Evolutionary conservation across 192 early-diverging fungal genomes (phyloP).

Genomic region (Coemansia sp.): DNA sequence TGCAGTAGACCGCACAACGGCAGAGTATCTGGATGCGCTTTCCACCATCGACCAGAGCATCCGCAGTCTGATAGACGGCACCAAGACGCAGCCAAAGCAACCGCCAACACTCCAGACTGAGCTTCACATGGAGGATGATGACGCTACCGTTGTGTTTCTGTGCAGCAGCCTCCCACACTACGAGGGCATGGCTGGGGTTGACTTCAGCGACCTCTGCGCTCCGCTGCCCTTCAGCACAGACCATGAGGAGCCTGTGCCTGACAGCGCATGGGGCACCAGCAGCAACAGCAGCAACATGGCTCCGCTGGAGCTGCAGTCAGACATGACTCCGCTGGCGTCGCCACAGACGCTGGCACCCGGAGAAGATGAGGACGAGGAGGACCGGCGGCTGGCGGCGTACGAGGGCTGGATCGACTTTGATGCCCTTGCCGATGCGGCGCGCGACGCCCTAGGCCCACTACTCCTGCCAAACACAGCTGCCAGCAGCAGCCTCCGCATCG

Average conservation of each 20-base stretch:
- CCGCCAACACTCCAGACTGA: not conserved
- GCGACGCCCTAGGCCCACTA: not conserved
- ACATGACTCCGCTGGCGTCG: constrained; percentile 10
- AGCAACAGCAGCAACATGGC: too few species aligned
- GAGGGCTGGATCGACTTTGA: constrained; percentile 47
- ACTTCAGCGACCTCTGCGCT: constrained; percentile 23
- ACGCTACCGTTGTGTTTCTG: constrained; percentile 41
- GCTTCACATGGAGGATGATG: constrained; percentile 20
- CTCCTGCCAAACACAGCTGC: not conserved
- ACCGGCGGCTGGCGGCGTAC: constrained; percentile 14
- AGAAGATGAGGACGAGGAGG: constrained; percentile 15
- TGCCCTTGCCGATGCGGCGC: constrained; percentile 8
- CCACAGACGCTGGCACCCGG: constrained; percentile 20
- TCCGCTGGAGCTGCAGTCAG: too few species aligned
- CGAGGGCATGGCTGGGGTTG: constrained; percentile 33
- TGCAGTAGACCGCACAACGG: constrained; percentile 3
- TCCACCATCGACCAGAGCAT: constrained; percentile 39
- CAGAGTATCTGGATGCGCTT: constrained; percentile 37
- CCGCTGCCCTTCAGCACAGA: constrained; percentile 14
- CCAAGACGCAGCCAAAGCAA: not conserved
- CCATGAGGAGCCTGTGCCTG: constrained; percentile 18
- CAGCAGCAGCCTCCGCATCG: constrained; percentile 7
- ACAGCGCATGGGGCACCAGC: constrained; percentile 11
- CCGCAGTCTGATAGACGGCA: constrained; percentile 28
- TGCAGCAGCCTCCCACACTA: constrained; percentile 48